A percentile compares a stretch with the other conserved stretches of the same genome.
These are phyloP conservation scores for Cystobasidium pallidum DNA, from an alignment of 1,284 basidiomycete genomes.

Conservation along the genomic window DNA sequence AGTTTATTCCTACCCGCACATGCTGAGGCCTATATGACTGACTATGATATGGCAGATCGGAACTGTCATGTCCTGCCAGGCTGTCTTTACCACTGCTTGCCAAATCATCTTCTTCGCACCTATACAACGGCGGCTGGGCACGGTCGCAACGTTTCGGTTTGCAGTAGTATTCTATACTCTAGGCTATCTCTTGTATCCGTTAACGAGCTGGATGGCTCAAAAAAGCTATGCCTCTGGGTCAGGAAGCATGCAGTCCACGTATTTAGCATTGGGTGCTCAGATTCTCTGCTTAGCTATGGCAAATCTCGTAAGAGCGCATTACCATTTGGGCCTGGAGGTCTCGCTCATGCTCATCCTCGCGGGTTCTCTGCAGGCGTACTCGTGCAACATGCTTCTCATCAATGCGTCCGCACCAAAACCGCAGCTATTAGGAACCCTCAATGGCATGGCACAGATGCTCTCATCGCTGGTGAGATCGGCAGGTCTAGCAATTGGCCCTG, in stretches of 20 bases:
- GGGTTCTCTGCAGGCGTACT: constrained; percentile 41
- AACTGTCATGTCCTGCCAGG: constrained; percentile 53
- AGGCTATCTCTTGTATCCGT: constrained; percentile 54
- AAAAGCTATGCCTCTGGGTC: constrained; percentile 26
- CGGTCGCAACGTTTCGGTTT: constrained; percentile 53
- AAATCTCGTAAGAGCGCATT: constrained; percentile 21
- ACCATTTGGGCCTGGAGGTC: neutral
- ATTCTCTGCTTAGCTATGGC: constrained; percentile 14
- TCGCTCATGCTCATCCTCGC: constrained; percentile 5
- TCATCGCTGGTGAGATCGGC: constrained; percentile 48
- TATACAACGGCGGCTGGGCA: constrained; percentile 55
- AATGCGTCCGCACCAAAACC: constrained; percentile 53
- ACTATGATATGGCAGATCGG: constrained; percentile 53
- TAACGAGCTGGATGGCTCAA: constrained; percentile 52
- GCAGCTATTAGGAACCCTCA: constrained; percentile 51
- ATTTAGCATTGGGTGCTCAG: constrained; percentile 12
- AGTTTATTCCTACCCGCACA: neutral
- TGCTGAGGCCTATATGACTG: too few relatives aligned
- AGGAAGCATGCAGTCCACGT: neutral
- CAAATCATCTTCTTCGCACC: constrained; percentile 57
- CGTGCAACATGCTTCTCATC: constrained; percentile 55
- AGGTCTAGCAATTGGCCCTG: constrained; percentile 46
- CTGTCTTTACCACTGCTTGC: constrained; percentile 52
- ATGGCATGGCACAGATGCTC: constrained; percentile 35
- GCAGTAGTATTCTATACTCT: constrained; percentile 55